These are phyloP conservation scores for Begonia fuchsioides DNA, from an alignment of 306 rosid species.

Conservation along the genomic window DNA sequence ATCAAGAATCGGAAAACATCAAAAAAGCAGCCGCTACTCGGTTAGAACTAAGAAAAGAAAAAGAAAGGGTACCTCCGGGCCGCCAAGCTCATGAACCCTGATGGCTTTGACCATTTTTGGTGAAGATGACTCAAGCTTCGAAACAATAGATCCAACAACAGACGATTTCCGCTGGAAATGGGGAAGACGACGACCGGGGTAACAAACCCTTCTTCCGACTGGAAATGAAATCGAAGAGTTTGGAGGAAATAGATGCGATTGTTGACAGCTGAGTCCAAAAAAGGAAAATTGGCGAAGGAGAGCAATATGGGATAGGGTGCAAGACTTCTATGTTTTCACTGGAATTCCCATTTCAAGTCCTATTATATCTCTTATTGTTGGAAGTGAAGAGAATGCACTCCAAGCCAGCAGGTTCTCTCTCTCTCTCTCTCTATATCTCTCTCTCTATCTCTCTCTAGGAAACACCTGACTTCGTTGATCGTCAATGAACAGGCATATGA, in stretches of 20 bases:
- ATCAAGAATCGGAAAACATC: too few species aligned
- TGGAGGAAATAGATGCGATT: too few species aligned
- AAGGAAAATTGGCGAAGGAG: slow-evolving; percentile 75
- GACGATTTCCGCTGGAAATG: too few species aligned
- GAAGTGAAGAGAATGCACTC: slow-evolving; percentile 74
- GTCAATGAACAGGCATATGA: slow-evolving; percentile 44
- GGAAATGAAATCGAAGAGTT: too few species aligned
- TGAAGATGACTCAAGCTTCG: slow-evolving; percentile 6
- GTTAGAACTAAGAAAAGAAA: neutral
- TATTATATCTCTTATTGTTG: slow-evolving; percentile 77
- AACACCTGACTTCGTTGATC: slow-evolving; percentile 7
- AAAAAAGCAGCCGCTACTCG: neutral
- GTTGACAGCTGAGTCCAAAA: slow-evolving; percentile 11
- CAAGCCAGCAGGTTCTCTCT: slow-evolving; percentile 59
- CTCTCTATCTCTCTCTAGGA: neutral
- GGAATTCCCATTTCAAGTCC: slow-evolving; percentile 81
- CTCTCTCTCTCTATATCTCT: slow-evolving; percentile 6
- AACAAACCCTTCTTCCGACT: too few species aligned
- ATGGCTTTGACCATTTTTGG: slow-evolving; percentile 62
- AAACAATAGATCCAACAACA: neutral
- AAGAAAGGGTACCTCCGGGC: slow-evolving; percentile 37
- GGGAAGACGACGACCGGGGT: too few species aligned
- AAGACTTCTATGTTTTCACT: slow-evolving; percentile 61
- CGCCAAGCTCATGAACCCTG: slow-evolving; percentile 59
- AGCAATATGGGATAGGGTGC: slow-evolving; percentile 61